Evolutionary conservation across 2,329 filamentous ascomycete species (phyloP), one percentile per base, ranked within the genome.

Genomic region (Aureobasidium uvarum): DNA sequence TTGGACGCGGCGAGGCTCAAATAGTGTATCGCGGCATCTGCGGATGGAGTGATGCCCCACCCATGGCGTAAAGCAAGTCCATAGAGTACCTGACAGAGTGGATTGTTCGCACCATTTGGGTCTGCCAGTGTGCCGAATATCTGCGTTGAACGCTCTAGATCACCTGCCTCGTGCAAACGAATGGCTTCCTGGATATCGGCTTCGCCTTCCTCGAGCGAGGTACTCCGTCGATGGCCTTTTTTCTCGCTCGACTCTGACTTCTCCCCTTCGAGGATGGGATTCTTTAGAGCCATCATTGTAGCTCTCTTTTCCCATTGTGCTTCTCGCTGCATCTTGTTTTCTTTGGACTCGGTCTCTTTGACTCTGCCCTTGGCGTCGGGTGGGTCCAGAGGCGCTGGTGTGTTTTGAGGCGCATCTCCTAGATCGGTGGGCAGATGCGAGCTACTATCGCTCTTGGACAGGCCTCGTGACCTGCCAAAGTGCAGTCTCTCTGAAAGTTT

Each of bases 161-260:
- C 84, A 66, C 94, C 94, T 54, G 82, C 83, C 78, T 99, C 95
- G 75, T 99, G 95, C 69, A 98, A 82, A 67, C 89, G 85, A 74
- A 99, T 99, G n/a, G 95, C 95, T 78, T 96, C 89, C 77, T 97
- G 94, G 66, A 99, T 96, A 76, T 91, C 88, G 71, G 78, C 78
- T 69, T 81, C 80, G 63, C 76, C 76, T 36, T 69, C 71, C 46
- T 72, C 69, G 66, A 77, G 74, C 11, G 64, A 62, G 18, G 41
- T 36, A 41, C n/a, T 58, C 58, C 46, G 20, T 51, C 45, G 33
- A 16, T 62, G 58, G 8, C 33, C 33, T n/a, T 52, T 52, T 14
- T 63, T 63, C 14, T 63, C 60, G 25, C 46, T 18, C 8, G 31
- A 16, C 13, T 43, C 46, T 13, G 48, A 25, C 13, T 38, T 43